Evolutionary conservation across 768 basidiomycete genomes (phyloP), one percentile per base, ranked within the genome.

Genomic region (Macrolepiota albuminosa): DNA sequence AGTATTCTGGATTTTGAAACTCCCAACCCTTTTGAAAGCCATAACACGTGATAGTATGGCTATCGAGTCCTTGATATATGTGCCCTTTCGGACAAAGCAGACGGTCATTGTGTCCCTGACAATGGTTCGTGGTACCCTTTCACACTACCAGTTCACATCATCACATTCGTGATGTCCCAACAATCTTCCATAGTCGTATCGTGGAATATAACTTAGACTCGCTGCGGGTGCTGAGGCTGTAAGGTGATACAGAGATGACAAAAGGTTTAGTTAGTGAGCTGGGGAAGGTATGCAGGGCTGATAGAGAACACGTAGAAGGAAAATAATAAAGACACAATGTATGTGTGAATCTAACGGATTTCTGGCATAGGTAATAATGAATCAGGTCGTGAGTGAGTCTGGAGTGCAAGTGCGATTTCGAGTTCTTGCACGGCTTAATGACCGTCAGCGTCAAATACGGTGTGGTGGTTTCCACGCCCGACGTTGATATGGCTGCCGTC

Each of bases 361-460:
- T 18, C 40, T 16, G 16, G 18, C 42, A 43, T 29, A 29, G 29
- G 29, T 29, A 29, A 29, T 29, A 29, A 29, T 43, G 14, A 43
- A 9, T 43, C n/a, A 43, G 14, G 26, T 13, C 48, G 29, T 26
- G 33, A 39, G 4, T 36, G 39, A 31, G 31, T 52, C 3, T 24
- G 14, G 6, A 16, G 10, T 6, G 39, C 31, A 31, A 29, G 16
- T 53, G 2, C 16, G 24, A 9, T 8, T 51, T 42, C 18, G 10
- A 40, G 47, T n/a, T 24, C 21, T 34, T 36, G 8, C 16, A 7
- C 43, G 6, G 36, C 37, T 70, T 57, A 73, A 58, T 78, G 79
- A 54, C 73, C 80, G 67, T 88, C 90, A 6, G 89, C 89, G 67
- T 93, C 91, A 69, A 92, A 93, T 9, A 93, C 89, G 59, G 81